Conservation (phyloP, 164 flowering plant genomes). For the Aristolochia contorta region DNA sequence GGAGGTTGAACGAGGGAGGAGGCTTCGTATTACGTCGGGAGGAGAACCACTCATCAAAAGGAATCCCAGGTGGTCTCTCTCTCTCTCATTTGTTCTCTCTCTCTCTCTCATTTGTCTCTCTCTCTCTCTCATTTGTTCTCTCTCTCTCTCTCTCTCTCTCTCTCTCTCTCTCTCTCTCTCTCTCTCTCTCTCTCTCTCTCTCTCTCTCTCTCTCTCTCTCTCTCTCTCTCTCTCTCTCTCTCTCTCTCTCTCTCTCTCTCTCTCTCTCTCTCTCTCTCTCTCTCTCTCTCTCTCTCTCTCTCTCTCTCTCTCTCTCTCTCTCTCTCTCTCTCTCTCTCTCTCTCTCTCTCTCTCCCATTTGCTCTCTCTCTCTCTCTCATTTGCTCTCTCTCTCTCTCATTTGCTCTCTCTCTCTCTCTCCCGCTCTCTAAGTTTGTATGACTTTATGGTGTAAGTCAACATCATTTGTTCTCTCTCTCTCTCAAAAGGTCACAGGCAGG, state of each 20-base stretch:
- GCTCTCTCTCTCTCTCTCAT: slow-evolving; percentile 13
- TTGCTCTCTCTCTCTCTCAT: slow-evolving; percentile 14
- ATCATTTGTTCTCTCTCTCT: no score
- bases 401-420: no score
- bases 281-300: no score
- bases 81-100: not conserved
- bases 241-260: slow-evolving; percentile 6
- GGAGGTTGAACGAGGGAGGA: slow-evolving; percentile 6
- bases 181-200: no score
- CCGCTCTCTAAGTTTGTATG: slow-evolving; percentile 17
- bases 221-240: no score
- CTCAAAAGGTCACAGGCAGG: slow-evolving; percentile 18
- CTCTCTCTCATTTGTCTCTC: no score
- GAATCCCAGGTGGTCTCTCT: slow-evolving; percentile 15
- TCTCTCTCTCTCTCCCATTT: not conserved
- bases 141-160: no score
- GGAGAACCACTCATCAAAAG: slow-evolving; percentile 12
- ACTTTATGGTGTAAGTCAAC: slow-evolving; percentile 42
- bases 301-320: slow-evolving; percentile 13
- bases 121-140: slow-evolving; percentile 4
- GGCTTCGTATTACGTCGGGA: slow-evolving; percentile 8
- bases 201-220: not conserved
- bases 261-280: no score
- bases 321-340: no score
- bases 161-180: no score